Conservation (phyloP, 306 rosid genomes). For the Abrus pulchellus region DNA sequence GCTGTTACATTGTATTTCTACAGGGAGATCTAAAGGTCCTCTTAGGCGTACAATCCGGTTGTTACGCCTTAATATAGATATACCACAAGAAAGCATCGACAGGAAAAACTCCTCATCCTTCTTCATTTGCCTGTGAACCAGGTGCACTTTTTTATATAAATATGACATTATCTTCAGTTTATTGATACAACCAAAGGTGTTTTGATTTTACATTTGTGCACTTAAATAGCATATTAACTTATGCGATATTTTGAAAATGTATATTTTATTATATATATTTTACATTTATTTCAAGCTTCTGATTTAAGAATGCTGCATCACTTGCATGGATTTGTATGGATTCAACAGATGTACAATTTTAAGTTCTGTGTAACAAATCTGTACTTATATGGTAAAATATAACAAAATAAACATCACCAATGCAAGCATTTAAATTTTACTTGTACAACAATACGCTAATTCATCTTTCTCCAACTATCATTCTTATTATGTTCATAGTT, state of each 20-base stretch:
- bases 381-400: background rate
- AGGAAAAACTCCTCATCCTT: constrained; percentile 64
- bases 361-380: background rate
- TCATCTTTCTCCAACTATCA: background rate
- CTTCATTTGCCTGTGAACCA: constrained; percentile 74
- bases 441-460: background rate
- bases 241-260: background rate
- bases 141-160: constrained; percentile 17
- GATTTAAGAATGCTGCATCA: background rate
- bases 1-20: constrained; percentile 46
- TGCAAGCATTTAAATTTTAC: constrained; percentile 24
- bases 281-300: constrained; percentile 12
- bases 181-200: constrained; percentile 4
- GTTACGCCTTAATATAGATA: constrained; percentile 65
- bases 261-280: background rate
- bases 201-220: constrained; percentile 25
- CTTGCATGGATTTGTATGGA: constrained; percentile 10
- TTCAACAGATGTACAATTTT: background rate
- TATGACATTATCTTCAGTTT: constrained; percentile 6
- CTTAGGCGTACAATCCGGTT: constrained; percentile 59
- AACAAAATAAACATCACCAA: constrained; percentile 8
- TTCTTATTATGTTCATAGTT: background rate
- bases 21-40: constrained; percentile 51
- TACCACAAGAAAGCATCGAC: constrained; percentile 66
- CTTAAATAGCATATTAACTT: background rate